These are phyloP conservation scores for Leptographium radiaticola DNA, from an alignment of 2,329 filamentous ascomycete species.

Conservation along the genomic window DNA sequence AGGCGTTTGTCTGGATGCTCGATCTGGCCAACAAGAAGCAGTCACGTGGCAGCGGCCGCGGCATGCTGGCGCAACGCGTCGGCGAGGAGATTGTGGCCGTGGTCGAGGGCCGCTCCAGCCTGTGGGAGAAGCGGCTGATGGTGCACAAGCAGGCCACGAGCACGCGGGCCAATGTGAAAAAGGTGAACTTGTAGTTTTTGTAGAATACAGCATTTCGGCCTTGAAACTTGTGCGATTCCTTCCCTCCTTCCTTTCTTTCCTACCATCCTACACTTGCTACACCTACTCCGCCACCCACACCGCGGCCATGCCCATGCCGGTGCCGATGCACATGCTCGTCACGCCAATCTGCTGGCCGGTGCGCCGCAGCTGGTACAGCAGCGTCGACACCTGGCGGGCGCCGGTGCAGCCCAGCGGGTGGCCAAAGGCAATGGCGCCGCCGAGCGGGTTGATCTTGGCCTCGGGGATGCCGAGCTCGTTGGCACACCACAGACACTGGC, in stretches of 20 bases:
- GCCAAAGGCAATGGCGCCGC: constrained; percentile 89
- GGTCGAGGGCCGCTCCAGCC: constrained; percentile 68
- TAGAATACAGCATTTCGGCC: neutral
- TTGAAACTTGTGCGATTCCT: neutral
- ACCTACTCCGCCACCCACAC: constrained; percentile 89
- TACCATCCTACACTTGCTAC: too few relatives aligned
- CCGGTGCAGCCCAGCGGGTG: constrained; percentile 93
- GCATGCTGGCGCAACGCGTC: constrained; percentile 62
- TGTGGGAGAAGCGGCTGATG: constrained; percentile 70
- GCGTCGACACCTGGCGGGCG: constrained; percentile 80
- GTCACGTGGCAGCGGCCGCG: constrained; percentile 56
- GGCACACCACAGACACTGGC: constrained; percentile 86
- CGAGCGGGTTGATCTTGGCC: constrained; percentile 94
- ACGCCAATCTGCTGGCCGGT: constrained; percentile 77
- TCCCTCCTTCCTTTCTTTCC: neutral
- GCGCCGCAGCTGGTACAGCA: constrained; percentile 80
- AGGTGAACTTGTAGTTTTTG: constrained; percentile 13
- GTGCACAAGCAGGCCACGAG: constrained; percentile 74
- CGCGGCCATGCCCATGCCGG: constrained; percentile 95
- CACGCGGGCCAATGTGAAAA: constrained; percentile 57
- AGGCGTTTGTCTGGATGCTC: constrained; percentile 80
- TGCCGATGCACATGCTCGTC: constrained; percentile 93
- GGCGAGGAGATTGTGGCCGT: constrained; percentile 80
- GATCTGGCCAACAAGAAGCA: constrained; percentile 69
- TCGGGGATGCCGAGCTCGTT: constrained; percentile 72